Evolutionary conservation across 179 eudicot genomes (phyloP).

Genomic region (Silene vulgaris): DNA sequence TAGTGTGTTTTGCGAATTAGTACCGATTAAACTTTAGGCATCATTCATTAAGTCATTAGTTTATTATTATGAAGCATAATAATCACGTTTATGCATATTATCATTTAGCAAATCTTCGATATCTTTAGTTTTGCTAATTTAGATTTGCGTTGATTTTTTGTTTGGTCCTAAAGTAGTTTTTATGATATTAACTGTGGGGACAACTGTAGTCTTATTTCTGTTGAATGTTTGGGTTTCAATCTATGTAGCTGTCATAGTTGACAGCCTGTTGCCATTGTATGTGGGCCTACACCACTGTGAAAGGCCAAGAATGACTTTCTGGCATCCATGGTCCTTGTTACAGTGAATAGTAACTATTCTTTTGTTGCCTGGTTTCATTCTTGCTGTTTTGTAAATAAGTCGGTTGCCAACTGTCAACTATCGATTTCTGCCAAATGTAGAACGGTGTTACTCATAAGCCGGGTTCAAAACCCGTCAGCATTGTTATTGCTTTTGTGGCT

Average conservation of each 20-base stretch:
- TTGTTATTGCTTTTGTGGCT: not conserved
- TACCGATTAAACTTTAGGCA: not conserved
- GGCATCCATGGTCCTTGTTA: constrained; percentile 19
- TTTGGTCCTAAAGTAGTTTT: constrained; percentile 3
- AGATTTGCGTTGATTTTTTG: constrained; percentile 4
- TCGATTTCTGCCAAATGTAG: not conserved
- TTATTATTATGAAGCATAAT: too few relatives aligned
- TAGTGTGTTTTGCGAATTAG: not conserved
- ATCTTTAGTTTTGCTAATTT: not conserved
- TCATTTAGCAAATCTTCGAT: not conserved
- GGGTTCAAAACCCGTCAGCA: not conserved
- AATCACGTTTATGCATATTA: too few relatives aligned
- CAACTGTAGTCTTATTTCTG: constrained; percentile 27
- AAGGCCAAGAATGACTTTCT: constrained; percentile 28
- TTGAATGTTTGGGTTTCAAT: constrained; percentile 31
- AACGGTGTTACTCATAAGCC: not conserved
- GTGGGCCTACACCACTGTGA: constrained; percentile 28
- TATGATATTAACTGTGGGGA: constrained; percentile 9
- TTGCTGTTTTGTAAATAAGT: constrained; percentile 18
- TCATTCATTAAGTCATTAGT: too few relatives aligned
- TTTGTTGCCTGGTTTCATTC: constrained; percentile 22
- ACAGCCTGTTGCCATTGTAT: constrained; percentile 42
- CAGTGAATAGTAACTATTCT: constrained; percentile 25
- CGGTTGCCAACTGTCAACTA: constrained; percentile 17
- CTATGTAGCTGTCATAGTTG: constrained; percentile 29